phyloP scores from a whole-genome alignment of 2,329 filamentous ascomycete genomes.

The Aspergillus caelatus region DNA sequence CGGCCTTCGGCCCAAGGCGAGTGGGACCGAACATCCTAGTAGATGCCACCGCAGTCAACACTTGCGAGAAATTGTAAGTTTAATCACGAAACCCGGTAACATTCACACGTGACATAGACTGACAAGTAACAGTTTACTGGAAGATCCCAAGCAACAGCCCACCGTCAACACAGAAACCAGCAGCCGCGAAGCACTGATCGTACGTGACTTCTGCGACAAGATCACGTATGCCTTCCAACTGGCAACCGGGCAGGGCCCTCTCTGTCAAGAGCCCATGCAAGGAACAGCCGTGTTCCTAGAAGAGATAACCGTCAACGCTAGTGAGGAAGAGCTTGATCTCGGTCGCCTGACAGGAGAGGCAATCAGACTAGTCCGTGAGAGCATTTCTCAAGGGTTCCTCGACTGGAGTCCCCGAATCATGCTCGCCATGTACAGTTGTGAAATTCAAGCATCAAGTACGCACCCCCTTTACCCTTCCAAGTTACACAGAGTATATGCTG shows the following conservation, averaged over 20 bases:
- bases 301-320: conserved; percentile 66
- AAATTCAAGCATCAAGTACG: conserved; percentile 90
- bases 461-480: conserved; percentile 14
- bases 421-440: conserved; percentile 96
- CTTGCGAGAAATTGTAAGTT: conserved; percentile 72
- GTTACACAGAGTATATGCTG: conserved; percentile 16
- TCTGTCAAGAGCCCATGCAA: conserved; percentile 91
- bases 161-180: conserved; percentile 27
- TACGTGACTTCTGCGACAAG: conserved; percentile 81
- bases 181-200: conserved; percentile 35
- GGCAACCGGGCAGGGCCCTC: conserved; percentile 81
- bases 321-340: conserved; percentile 59
- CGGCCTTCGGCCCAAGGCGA: conserved; percentile 85
- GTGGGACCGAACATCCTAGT: conserved; percentile 88
- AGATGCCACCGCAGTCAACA: conserved; percentile 73
- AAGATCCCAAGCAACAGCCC: conserved; percentile 37
- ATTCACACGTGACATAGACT: conserved; percentile 4
- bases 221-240: conserved; percentile 94
- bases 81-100: not conserved
- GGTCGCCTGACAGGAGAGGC: conserved; percentile 88
- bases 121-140: conserved; percentile 36
- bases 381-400: conserved; percentile 82
- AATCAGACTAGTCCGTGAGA: conserved; percentile 82
- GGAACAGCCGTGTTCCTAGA: conserved; percentile 91
- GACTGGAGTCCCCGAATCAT: conserved; percentile 96